These are phyloP conservation scores for Calocera viscosa DNA, from an alignment of 768 basidiomycete species.

Conservation along the genomic window DNA sequence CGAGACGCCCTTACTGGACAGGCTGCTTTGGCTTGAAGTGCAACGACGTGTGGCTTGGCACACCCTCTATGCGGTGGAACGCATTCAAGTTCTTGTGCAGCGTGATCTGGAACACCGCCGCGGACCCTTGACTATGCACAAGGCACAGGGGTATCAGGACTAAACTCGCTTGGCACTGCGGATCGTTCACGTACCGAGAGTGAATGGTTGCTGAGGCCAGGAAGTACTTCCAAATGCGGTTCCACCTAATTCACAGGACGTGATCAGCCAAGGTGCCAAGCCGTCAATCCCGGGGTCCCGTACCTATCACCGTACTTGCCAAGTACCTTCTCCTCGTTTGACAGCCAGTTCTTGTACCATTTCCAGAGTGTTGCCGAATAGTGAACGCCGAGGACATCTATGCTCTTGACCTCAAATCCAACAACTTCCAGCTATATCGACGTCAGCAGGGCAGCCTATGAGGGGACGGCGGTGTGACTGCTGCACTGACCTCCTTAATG, in stretches of 20 bases:
- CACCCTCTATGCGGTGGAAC: slow-evolving; percentile 80
- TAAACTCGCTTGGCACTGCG: not conserved
- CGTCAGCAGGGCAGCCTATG: not conserved
- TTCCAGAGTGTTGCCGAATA: slow-evolving; percentile 80
- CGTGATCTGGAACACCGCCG: slow-evolving; percentile 93
- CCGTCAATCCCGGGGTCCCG: slow-evolving; percentile 8
- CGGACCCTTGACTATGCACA: slow-evolving; percentile 58
- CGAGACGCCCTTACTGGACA: not conserved
- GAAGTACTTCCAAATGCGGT: slow-evolving; percentile 94
- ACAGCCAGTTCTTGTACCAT: slow-evolving; percentile 97
- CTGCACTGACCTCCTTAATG: slow-evolving; percentile 46
- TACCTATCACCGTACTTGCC: slow-evolving; percentile 76
- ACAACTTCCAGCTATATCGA: slow-evolving; percentile 48
- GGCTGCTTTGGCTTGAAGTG: slow-evolving; percentile 14
- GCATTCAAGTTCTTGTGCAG: slow-evolving; percentile 97
- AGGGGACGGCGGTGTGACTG: not conserved
- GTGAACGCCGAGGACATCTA: slow-evolving; percentile 95
- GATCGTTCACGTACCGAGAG: slow-evolving; percentile 42
- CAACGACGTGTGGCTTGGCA: slow-evolving; percentile 48
- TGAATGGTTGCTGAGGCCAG: slow-evolving; percentile 80
- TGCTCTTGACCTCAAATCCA: slow-evolving; percentile 92
- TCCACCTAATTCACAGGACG: slow-evolving; percentile 44
- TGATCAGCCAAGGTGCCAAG: not conserved
- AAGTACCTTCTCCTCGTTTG: slow-evolving; percentile 79
- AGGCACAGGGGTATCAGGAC: not conserved